phyloP scores from a whole-genome alignment of 331 rosid species.

The Pyracantha coccinea region DNA sequence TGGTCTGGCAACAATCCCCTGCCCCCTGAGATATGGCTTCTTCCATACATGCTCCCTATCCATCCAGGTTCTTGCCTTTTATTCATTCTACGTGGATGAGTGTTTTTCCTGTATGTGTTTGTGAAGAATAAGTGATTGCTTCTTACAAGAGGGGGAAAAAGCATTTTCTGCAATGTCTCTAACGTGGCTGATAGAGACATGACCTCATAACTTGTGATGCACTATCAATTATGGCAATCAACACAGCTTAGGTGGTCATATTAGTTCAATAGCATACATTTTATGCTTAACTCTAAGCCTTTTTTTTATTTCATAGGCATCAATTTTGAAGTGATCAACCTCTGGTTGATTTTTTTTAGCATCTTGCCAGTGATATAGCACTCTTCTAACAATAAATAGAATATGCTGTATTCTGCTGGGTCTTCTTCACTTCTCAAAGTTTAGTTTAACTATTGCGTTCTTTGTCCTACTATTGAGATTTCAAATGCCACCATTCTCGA shows the following conservation, averaged over 20 bases:
- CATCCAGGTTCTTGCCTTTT: constrained; percentile 72
- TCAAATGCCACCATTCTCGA: not conserved
- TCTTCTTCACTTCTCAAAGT: not conserved
- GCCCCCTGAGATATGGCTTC: constrained; percentile 93
- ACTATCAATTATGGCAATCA: not conserved
- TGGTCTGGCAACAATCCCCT: constrained; percentile 97
- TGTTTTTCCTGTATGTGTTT: not conserved
- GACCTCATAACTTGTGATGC: not conserved
- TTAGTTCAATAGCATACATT: not conserved
- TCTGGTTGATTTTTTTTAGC: not conserved
- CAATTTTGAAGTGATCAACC: not conserved
- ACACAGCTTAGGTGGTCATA: not conserved
- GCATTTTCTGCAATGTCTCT: not conserved
- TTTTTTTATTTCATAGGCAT: too few species aligned
- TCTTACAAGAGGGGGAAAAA: not conserved
- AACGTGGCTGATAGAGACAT: not conserved
- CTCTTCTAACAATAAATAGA: not conserved
- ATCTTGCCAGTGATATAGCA: not conserved
- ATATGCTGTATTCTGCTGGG: not conserved
- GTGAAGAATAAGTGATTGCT: not conserved
- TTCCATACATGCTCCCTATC: constrained; percentile 59
- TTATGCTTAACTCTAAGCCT: not conserved
- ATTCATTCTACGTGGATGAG: not conserved
- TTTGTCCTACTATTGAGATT: not conserved
- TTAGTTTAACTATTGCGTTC: not conserved